Evolutionary conservation across 495 filamentous ascomycete genomes (phyloP), one percentile per base, ranked within the genome.

Genomic region (Cercophora scortea): DNA sequence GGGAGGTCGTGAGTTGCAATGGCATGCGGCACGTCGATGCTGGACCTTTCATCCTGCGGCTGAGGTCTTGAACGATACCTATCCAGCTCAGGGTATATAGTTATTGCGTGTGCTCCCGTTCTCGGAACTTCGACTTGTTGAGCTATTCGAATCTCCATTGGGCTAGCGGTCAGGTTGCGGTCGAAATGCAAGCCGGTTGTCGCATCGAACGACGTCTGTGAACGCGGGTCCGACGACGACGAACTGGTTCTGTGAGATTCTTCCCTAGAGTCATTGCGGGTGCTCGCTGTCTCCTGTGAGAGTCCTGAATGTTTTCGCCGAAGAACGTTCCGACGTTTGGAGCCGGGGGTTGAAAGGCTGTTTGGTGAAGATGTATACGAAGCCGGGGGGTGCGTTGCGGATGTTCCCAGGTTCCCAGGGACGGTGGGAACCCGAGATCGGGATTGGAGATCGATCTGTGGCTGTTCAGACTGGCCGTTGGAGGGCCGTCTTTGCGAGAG

Each of bases 1-100:
- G 84, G 79, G 32, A 85, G 68, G 53, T 84, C 82, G 49, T 83
- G 75, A 5, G 79, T 84, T 34, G 74, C 61, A 25, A 81, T 54
- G 42, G 66, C 73, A 50, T 71, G 72, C 11, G 71, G 74, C 12
- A 74, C 45, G 25, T 74, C 71, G 50, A 60, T 56, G 40, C 61
- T 55, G 16, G 59, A 51, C 52, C 64, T 67, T 6, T 65, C 59
- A 42, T 47, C 49, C 36, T 44, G 59, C 3, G 50, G 16, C 2
- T 59, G 67, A 9, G 55, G 57, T 52, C 58, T 52, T 50, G 71
- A 46, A 55, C 75, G 67, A 61, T 81, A 81, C 25, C 78, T 70
- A 51, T 81, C 78, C 39, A 81, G 53, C 55, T 80, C 78, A 12
- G 78, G 77, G 53, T 76, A 76, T 54, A 76, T 67, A 16, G 59